Evolutionary conservation across 768 basidiomycete species (phyloP).

Genomic region (Lactarius pseudohatsudake): DNA sequence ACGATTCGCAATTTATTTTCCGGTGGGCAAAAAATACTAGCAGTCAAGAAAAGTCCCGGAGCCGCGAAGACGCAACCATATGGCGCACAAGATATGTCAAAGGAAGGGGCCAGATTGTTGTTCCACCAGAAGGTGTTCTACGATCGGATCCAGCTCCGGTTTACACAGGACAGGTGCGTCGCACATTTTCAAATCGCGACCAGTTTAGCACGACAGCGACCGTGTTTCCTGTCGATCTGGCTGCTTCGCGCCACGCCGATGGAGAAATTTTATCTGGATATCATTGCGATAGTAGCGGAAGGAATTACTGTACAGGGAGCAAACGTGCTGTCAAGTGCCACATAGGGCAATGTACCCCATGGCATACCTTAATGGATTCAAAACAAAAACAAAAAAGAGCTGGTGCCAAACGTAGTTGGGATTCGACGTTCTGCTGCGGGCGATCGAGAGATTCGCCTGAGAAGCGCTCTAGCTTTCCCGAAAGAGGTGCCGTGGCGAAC

Average conservation of each 20-base stretch:
- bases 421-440: constrained; percentile 3
- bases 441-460: neutral
- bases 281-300: neutral
- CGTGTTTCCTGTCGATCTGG: neutral
- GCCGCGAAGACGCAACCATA: neutral
- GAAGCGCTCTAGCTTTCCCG: neutral
- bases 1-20: constrained; percentile 47
- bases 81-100: constrained; percentile 45
- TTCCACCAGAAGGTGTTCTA: constrained; percentile 61
- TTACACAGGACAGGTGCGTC: constrained; percentile 50
- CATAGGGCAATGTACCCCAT: too few relatives aligned
- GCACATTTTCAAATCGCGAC: constrained; percentile 63
- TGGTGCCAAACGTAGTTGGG: constrained; percentile 1
- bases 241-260: neutral
- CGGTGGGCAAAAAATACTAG: constrained; percentile 19
- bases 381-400: neutral
- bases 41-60: neutral
- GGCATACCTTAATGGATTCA: too few relatives aligned
- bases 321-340: too few relatives aligned
- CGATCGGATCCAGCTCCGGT: constrained; percentile 43
- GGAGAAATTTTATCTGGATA: constrained; percentile 2
- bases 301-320: too few relatives aligned
- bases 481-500: neutral
- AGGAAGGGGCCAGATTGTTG: constrained; percentile 46
- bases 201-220: constrained; percentile 63